These are phyloP conservation scores for Fusarium bactridioides DNA, from an alignment of 2,329 filamentous ascomycete genomes.

Conservation along the genomic window DNA sequence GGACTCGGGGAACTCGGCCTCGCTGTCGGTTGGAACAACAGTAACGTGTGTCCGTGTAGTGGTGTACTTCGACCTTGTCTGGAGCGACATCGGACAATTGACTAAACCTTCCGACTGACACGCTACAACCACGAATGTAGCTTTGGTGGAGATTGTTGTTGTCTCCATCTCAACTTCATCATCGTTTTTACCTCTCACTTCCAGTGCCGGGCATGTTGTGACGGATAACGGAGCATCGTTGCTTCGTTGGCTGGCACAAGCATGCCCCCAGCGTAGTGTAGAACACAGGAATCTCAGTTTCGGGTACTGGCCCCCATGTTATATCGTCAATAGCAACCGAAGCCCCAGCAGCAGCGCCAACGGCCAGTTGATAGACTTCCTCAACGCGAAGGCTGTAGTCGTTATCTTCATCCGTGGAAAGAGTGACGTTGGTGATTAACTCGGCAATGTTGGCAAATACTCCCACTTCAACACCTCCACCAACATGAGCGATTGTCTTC, in stretches of 20 bases:
- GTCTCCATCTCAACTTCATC: conserved; percentile 45
- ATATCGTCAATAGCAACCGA: conserved; percentile 53
- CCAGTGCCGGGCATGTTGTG: conserved; percentile 7
- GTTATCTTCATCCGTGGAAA: neutral
- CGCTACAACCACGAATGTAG: conserved; percentile 53
- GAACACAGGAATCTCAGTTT: conserved; percentile 59
- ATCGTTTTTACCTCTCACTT: neutral
- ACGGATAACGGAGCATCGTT: conserved; percentile 25
- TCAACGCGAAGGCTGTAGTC: neutral
- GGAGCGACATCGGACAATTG: conserved; percentile 60
- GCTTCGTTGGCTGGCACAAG: conserved; percentile 48
- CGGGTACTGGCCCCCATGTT: conserved; percentile 59
- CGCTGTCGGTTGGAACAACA: conserved; percentile 48
- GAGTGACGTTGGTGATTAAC: neutral
- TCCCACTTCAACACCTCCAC: neutral
- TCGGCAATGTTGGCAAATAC: neutral
- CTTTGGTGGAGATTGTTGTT: conserved; percentile 50
- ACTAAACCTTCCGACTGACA: conserved; percentile 53
- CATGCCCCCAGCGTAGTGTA: conserved; percentile 58
- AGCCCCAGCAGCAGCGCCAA: conserved; percentile 64
- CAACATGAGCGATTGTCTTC: neutral
- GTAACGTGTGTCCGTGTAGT: conserved; percentile 52
- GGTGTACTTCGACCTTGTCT: conserved; percentile 52
- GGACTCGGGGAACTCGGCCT: neutral
- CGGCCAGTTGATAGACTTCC: conserved; percentile 59